Percentiles rank a stretch among this genome's conserved stretches.
Conservation (phyloP, 441 rosid species). For the Viola pubescens region DNA sequence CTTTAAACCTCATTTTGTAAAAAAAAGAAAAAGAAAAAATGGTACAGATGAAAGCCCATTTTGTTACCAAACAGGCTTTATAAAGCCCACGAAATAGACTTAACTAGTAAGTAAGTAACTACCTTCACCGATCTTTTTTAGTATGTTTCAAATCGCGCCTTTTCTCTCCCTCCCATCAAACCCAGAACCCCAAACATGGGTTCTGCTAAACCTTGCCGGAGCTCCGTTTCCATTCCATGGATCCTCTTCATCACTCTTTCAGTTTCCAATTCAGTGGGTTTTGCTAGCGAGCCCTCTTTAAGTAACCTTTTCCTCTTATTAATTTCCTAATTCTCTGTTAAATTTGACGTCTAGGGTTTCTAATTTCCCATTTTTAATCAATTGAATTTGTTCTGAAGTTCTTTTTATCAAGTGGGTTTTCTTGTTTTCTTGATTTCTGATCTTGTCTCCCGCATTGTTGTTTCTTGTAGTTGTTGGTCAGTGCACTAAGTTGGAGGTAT, state of each 20-base stretch:
- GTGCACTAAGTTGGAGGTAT: constrained; percentile 31
- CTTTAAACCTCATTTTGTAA: too few relatives aligned
- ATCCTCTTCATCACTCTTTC: constrained; percentile 26
- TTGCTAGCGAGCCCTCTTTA: constrained; percentile 32
- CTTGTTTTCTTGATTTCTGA: background rate
- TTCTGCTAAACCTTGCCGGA: constrained; percentile 19
- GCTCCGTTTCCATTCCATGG: constrained; percentile 24
- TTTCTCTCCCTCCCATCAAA: constrained; percentile 4
- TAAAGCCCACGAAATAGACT: too few relatives aligned
- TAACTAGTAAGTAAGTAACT: too few relatives aligned
- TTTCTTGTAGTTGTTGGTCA: constrained; percentile 52
- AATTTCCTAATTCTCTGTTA: background rate
- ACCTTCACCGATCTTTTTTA: too few relatives aligned
- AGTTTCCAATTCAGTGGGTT: constrained; percentile 16
- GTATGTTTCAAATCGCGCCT: constrained; percentile 21
- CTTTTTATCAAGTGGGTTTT: background rate
- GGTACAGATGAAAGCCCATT: too few relatives aligned
- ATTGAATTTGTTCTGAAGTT: background rate
- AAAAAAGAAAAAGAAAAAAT: too few relatives aligned
- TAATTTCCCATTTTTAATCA: background rate
- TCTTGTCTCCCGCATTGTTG: background rate
- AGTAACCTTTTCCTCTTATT: constrained; percentile 30
- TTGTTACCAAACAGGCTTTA: too few relatives aligned
- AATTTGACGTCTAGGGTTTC: constrained; percentile 31
- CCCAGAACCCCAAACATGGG: constrained; percentile 28